Evolutionary conservation across 1,284 basidiomycete genomes (phyloP), one percentile per base, ranked within the genome.

Genomic region (Ustilago hordei): DNA sequence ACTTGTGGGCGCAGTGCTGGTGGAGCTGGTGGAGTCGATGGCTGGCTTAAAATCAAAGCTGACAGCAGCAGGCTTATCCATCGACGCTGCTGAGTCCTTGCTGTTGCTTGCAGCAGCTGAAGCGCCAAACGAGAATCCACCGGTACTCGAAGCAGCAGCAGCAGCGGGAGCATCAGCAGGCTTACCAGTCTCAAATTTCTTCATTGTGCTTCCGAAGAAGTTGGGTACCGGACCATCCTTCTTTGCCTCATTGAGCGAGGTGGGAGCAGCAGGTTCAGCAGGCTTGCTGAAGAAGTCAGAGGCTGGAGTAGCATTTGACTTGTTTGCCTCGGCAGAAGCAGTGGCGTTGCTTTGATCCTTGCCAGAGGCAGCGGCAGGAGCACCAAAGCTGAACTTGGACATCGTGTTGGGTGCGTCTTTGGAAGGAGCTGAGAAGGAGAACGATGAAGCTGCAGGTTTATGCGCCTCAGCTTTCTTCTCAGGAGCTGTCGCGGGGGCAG

Each of bases 161-260:
- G 52, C 13, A 31, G 50, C n/a, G 50, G 64, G 31, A 43, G 59
- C 23, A 23, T 57, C 43, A n/a, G 64, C 28, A 23, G 69, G 17
- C 54, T 75, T 69, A 55, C 43, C 19, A 11, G 35, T 61, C 36
- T 70, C 75, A 36, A 69, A 77, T 65, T 80, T 77, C 41, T 74
- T 48, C 65, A 74, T 63, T 6, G 78, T 65, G 56, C 65, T 78
- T 17, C 73, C 76, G 56, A 82, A 82, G 58, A 82, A 84, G 71
- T 83, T 79, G 45, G 82, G 82, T 15, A 81, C 69, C 0, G 82
- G 81, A 6, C 81, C 81, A 55, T 78, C 75, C 48, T 84, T 82
- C 65, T 79, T 81, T 38, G 61, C 70, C 6, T 78, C 68, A 13
- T 17, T 60, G 15, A 67, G 61, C 13, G 73, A 50, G 5, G 5